These are phyloP conservation scores for Candida sithepensis DNA, from an alignment of 805 yeast genomes.

Conservation along the genomic window DNA sequence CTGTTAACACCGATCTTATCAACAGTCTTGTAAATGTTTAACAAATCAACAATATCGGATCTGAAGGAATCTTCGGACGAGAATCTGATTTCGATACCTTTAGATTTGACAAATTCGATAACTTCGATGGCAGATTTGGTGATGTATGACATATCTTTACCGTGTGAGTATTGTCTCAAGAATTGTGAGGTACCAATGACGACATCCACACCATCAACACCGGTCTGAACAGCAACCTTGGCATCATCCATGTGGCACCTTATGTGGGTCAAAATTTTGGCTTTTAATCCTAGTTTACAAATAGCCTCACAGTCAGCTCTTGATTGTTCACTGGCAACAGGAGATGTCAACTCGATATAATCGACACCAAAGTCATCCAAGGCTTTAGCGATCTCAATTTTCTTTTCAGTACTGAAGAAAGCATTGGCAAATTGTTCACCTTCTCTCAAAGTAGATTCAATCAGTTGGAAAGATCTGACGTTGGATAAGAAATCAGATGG, in stretches of 20 bases:
- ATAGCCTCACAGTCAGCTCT: constrained; percentile 95
- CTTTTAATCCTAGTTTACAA: constrained; percentile 93
- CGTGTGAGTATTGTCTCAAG: constrained; percentile 91
- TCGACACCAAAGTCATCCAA: constrained; percentile 97
- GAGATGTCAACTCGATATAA: constrained; percentile 95
- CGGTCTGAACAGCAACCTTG: constrained; percentile 93
- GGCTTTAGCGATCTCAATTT: constrained; percentile 95
- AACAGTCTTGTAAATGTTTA: constrained; percentile 94
- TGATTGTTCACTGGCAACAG: constrained; percentile 95
- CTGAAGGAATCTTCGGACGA: constrained; percentile 97
- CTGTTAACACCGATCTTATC: constrained; percentile 97
- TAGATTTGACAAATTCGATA: constrained; percentile 93
- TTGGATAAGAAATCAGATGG: constrained; percentile 91
- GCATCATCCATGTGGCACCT: constrained; percentile 99
- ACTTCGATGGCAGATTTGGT: constrained; percentile 96
- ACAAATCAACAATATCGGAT: constrained; percentile 90
- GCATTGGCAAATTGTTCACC: constrained; percentile 99
- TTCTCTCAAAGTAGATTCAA: constrained; percentile 94
- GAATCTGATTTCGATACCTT: constrained; percentile 95
- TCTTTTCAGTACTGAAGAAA: constrained; percentile 89
- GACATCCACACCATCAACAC: constrained; percentile 98
- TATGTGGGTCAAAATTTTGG: constrained; percentile 93
- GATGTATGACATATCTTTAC: constrained; percentile 97
- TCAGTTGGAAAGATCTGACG: constrained; percentile 82
- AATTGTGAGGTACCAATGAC: constrained; percentile 97